These are phyloP conservation scores for Trifolium subterraneum DNA, from an alignment of 306 rosid genomes.

Conservation along the genomic window DNA sequence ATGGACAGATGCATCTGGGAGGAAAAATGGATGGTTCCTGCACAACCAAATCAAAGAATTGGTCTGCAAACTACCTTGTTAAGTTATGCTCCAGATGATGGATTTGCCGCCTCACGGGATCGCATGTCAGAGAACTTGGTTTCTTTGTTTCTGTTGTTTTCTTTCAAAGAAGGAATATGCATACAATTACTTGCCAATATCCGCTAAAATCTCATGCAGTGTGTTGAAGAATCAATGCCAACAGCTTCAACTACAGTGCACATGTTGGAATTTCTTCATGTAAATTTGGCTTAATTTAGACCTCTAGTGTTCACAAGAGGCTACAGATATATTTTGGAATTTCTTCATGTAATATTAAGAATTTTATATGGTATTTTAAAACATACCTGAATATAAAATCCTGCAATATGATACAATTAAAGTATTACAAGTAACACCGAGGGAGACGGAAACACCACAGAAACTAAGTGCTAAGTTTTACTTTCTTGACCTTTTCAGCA, in stretches of 20 bases:
- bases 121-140: too few species aligned
- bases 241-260: background rate
- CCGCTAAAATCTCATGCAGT: background rate
- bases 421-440: conserved; percentile 13
- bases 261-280: too few species aligned
- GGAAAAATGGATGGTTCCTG: too few species aligned
- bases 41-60: too few species aligned
- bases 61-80: too few species aligned
- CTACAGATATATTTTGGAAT: background rate
- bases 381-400: background rate
- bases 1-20: too few species aligned
- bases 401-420: conserved; percentile 3
- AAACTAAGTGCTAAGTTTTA: conserved; percentile 33
- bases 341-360: background rate
- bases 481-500: conserved; percentile 60
- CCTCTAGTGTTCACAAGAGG: conserved; percentile 2
- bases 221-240: background rate
- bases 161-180: too few species aligned
- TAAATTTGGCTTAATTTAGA: conserved; percentile 13
- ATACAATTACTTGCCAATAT: background rate
- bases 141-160: too few species aligned
- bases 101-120: too few species aligned
- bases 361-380: conserved; percentile 24
- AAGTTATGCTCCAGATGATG: too few species aligned
- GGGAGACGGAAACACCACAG: conserved; percentile 9